These are phyloP conservation scores for Rhodomyrtus tomentosa DNA, from an alignment of 345 rosid genomes.

Conservation along the genomic window DNA sequence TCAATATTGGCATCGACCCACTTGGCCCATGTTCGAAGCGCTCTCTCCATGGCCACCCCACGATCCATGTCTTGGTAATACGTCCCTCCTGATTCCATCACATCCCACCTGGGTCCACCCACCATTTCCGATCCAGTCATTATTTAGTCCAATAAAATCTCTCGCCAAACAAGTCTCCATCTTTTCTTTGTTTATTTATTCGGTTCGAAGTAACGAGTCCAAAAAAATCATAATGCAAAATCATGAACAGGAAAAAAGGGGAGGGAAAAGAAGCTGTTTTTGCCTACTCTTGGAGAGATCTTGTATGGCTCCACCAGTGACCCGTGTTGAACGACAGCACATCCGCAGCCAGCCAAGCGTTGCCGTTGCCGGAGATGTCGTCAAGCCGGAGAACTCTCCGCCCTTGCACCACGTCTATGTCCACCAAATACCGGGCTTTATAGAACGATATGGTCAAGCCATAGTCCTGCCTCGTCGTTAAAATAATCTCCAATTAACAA, in stretches of 20 bases:
- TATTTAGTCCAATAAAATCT: not conserved
- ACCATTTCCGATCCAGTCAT: not conserved
- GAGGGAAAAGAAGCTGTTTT: not conserved
- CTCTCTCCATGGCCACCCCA: slow-evolving; percentile 63
- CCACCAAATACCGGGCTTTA: slow-evolving; percentile 81
- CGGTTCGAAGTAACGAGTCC: not conserved
- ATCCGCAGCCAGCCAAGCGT: slow-evolving; percentile 56
- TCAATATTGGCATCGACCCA: slow-evolving; percentile 66
- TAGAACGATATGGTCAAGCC: slow-evolving; percentile 54
- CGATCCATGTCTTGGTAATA: slow-evolving; percentile 85
- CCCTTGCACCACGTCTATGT: slow-evolving; percentile 62
- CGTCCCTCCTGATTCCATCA: slow-evolving; percentile 63
- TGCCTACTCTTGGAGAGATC: slow-evolving; percentile 61
- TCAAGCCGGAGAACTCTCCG: slow-evolving; percentile 59
- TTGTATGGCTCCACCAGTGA: slow-evolving; percentile 92
- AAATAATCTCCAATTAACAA: not conserved
- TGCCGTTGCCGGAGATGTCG: slow-evolving; percentile 60
- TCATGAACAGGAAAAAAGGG: not conserved
- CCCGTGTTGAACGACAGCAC: slow-evolving; percentile 82
- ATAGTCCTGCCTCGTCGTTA: slow-evolving; percentile 48
- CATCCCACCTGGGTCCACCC: slow-evolving; percentile 68
- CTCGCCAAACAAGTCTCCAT: not conserved
- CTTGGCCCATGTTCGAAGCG: slow-evolving; percentile 70
- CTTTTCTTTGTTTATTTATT: not conserved
- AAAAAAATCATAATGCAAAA: not conserved